A percentile compares a stretch with the other conserved stretches of the same genome.
phyloP scores from a whole-genome alignment of 106 monocot genomes.

The Chionographis japonica region DNA sequence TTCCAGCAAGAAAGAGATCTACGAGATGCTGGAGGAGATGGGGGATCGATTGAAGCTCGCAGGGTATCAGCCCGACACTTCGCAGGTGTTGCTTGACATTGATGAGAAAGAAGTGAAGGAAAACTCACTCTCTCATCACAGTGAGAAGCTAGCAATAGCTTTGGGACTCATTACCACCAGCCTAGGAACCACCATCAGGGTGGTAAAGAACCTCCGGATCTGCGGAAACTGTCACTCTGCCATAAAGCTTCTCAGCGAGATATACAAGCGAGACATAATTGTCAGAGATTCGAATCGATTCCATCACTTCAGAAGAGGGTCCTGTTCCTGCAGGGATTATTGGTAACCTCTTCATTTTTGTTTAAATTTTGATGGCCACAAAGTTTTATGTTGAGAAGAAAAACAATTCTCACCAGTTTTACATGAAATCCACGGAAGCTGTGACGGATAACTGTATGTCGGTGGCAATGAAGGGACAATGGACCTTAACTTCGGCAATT shows the following conservation, averaged over 20 bases:
- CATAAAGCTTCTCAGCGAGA: slow-evolving; percentile 33
- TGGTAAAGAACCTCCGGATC: slow-evolving; percentile 50
- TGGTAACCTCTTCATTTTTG: slow-evolving; percentile 20
- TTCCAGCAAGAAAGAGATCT: slow-evolving; percentile 35
- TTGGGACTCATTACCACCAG: slow-evolving; percentile 40
- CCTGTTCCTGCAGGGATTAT: slow-evolving; percentile 52
- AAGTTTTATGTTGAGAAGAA: too few relatives aligned
- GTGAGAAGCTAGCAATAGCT: slow-evolving; percentile 60
- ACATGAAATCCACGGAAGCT: too few relatives aligned
- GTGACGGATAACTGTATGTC: too few relatives aligned
- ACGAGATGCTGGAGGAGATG: slow-evolving; percentile 41
- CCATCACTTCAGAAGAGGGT: slow-evolving; percentile 40
- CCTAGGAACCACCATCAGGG: slow-evolving; percentile 26
- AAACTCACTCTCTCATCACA: slow-evolving; percentile 36
- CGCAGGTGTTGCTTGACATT: slow-evolving; percentile 43
- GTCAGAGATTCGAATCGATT: slow-evolving; percentile 47
- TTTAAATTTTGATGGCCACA: too few relatives aligned
- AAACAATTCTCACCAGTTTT: too few relatives aligned
- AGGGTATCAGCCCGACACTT: slow-evolving; percentile 42
- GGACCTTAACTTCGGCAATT: too few relatives aligned
- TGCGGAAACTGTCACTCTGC: slow-evolving; percentile 53
- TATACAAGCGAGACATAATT: slow-evolving; percentile 40
- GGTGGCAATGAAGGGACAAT: too few relatives aligned
- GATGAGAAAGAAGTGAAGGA: slow-evolving; percentile 50
- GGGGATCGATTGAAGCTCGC: slow-evolving; percentile 20